Conservation (phyloP, 371 early-diverging fungal species). For the Catenaria anguillulae region DNA sequence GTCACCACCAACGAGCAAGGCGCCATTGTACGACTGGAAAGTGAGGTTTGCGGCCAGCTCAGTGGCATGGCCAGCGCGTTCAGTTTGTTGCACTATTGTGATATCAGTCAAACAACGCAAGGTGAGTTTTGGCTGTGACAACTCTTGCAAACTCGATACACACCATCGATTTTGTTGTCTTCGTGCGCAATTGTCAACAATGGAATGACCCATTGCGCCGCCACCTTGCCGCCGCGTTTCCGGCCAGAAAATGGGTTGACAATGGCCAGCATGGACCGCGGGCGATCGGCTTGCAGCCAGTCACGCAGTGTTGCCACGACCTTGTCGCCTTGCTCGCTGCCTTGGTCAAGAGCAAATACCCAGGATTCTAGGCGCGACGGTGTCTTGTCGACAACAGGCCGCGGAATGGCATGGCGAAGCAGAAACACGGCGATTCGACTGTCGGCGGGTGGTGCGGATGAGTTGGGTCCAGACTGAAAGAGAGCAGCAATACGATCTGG, state of each 20-base stretch:
- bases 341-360: not conserved
- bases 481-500: not conserved
- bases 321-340: not conserved
- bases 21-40: not conserved
- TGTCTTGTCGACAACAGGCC: not conserved
- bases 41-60: not conserved
- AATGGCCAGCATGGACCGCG: not conserved
- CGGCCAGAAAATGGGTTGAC: constrained; percentile 1
- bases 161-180: too few species aligned
- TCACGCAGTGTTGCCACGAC: not conserved
- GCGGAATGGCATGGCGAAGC: not conserved
- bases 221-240: not conserved
- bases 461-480: not conserved
- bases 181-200: too few species aligned
- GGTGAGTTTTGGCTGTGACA: too few species aligned
- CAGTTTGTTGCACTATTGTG: too few species aligned
- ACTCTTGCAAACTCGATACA: too few species aligned
- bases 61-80: not conserved
- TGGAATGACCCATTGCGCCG: too few species aligned
- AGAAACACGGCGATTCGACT: not conserved
- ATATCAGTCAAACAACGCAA: too few species aligned
- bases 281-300: not conserved
- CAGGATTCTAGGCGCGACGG: not conserved
- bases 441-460: not conserved
- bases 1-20: not conserved